phyloP scores from a whole-genome alignment of 768 basidiomycete species.

The Boletales sp. region DNA sequence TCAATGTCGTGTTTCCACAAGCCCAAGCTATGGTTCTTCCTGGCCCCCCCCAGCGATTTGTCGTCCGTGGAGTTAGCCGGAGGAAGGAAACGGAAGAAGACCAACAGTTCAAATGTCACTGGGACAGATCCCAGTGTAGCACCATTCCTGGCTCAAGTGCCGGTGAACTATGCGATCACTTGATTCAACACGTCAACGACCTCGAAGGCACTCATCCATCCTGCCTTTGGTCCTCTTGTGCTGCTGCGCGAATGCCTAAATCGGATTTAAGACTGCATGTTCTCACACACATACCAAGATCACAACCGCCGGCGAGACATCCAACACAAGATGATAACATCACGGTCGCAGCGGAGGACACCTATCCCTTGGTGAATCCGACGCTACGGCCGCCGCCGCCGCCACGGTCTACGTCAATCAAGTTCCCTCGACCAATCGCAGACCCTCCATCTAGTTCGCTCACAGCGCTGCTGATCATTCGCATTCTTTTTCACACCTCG shows the following conservation, averaged over 20 bases:
- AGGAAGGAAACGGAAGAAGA: conserved; percentile 53
- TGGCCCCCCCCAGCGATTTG: conserved; percentile 69
- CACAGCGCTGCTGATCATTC: conserved; percentile 77
- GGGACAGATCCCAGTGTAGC: conserved; percentile 62
- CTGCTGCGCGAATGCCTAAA: conserved; percentile 43
- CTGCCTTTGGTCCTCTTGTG: conserved; percentile 76
- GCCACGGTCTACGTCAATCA: conserved; percentile 57
- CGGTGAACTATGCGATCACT: conserved; percentile 70
- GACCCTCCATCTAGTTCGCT: conserved; percentile 75
- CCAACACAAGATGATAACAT: conserved; percentile 73
- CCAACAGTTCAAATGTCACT: conserved; percentile 73
- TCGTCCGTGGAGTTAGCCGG: conserved; percentile 83
- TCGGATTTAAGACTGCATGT: conserved; percentile 60
- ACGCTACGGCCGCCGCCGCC: conserved; percentile 71
- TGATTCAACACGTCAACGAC: conserved; percentile 54
- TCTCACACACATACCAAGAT: conserved; percentile 70
- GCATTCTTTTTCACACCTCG: conserved; percentile 77
- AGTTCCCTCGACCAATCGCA: conserved; percentile 52
- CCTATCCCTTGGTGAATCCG: conserved; percentile 58
- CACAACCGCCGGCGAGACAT: conserved; percentile 52
- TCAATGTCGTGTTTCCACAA: conserved; percentile 78
- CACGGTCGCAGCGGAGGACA: conserved; percentile 57
- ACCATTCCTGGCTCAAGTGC: conserved; percentile 46
- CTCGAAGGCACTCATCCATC: conserved; percentile 42
- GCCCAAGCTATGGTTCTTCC: conserved; percentile 85